Evolutionary conservation across 139 green algal species (phyloP).

Genomic region (Chlorella sp.): DNA sequence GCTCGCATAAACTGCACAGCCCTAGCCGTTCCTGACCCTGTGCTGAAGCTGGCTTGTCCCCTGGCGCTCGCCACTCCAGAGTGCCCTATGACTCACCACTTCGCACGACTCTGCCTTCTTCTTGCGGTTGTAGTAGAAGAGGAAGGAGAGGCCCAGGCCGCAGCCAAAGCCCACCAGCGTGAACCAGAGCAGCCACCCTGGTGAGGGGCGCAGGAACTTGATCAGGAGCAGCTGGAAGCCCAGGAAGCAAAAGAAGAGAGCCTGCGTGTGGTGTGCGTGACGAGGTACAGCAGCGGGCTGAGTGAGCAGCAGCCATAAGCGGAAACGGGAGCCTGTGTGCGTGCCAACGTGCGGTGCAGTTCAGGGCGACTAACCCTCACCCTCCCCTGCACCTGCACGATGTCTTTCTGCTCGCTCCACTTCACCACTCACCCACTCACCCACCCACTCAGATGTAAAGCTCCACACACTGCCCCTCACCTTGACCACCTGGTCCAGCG

Average conservation of each 20-base stretch:
- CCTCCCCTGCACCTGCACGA: no score
- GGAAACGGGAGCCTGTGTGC: background rate
- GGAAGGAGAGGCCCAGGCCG: constrained; percentile 26
- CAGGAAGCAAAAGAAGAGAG: constrained; percentile 1
- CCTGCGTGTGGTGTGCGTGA: background rate
- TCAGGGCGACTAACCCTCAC: no score
- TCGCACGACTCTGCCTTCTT: constrained; percentile 30
- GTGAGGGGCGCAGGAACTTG: constrained; percentile 15
- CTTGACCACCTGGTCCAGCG: constrained; percentile 13
- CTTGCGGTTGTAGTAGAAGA: constrained; percentile 41
- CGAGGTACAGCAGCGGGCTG: background rate
- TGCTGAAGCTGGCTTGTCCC: no score
- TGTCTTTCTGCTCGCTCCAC: no score
- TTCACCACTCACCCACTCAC: no score
- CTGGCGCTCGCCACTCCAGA: no score
- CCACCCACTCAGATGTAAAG: background rate
- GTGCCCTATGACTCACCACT: constrained; percentile 42
- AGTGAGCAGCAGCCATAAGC: background rate
- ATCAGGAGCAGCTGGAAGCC: constrained; percentile 14
- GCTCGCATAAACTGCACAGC: no score
- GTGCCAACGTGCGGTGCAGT: no score
- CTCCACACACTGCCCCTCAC: background rate
- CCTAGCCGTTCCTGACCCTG: no score
- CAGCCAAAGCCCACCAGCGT: constrained; percentile 11
- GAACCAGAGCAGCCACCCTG: constrained; percentile 15